Conservation (phyloP, 2,329 filamentous ascomycete species). For the Calonectria multiphialidica region DNA sequence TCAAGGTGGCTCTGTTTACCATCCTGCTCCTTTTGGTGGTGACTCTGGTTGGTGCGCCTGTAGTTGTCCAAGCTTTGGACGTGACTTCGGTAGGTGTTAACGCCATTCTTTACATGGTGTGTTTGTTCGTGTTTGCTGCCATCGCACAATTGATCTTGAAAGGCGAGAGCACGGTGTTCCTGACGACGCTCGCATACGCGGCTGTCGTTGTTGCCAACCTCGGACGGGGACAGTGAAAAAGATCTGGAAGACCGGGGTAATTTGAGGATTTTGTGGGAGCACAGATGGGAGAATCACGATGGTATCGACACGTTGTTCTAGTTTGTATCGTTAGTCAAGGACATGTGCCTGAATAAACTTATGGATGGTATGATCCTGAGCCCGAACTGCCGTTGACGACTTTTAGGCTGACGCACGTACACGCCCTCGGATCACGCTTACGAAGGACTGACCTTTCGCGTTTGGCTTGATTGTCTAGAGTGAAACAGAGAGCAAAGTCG, state of each 20-base stretch:
- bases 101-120: constrained; percentile 11
- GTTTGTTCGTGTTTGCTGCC: constrained; percentile 9
- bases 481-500: no score
- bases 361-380: background rate
- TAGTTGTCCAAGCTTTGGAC: background rate
- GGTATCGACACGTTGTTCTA: no score
- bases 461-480: background rate
- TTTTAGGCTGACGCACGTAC: background rate
- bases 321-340: background rate
- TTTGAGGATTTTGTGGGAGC: background rate
- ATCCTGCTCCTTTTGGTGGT: background rate
- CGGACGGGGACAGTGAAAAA: background rate
- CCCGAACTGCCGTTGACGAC: background rate
- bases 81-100: background rate
- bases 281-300: background rate
- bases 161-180: background rate
- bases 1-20: background rate
- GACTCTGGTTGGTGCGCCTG: constrained; percentile 14
- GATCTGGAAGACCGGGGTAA: background rate
- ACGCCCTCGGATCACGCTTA: background rate
- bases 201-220: constrained; percentile 21
- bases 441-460: background rate
- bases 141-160: background rate
- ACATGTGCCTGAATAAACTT: background rate
- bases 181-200: constrained; percentile 10